phyloP scores from a whole-genome alignment of 2,329 filamentous ascomycete species.

The Proliferodiscus dingleyae region DNA sequence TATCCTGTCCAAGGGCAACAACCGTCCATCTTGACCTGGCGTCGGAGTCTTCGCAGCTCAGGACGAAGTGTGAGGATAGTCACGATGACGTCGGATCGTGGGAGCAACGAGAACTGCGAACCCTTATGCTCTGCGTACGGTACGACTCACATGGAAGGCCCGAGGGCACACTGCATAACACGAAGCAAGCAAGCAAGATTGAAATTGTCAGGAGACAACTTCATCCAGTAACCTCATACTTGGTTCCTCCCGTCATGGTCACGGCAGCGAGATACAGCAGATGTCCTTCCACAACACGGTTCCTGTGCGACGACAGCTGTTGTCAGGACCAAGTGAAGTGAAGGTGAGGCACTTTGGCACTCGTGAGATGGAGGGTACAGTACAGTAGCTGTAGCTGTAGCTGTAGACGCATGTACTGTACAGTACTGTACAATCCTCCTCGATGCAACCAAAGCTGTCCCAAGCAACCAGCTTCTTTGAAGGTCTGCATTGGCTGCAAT shows the following conservation, averaged over 20 bases:
- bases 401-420: no score
- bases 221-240: not conserved
- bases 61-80: no score
- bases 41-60: no score
- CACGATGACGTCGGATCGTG: no score
- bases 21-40: no score
- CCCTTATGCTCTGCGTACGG: not conserved
- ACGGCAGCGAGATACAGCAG: slow-evolving; percentile 10
- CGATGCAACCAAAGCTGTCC: not conserved
- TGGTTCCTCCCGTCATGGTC: slow-evolving; percentile 5
- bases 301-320: slow-evolving; percentile 3
- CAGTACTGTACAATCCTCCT: not conserved
- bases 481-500: not conserved
- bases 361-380: no score
- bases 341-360: not conserved
- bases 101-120: not conserved
- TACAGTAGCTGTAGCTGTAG: no score
- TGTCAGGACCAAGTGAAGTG: slow-evolving; percentile 1
- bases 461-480: not conserved
- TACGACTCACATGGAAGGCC: not conserved
- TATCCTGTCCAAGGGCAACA: no score
- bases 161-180: not conserved
- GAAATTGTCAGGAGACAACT: slow-evolving; percentile 1
- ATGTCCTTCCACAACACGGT: slow-evolving; percentile 6
- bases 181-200: not conserved